Base-by-base conservation (phyloP, 2,329 filamentous ascomycete species). In the Paracoccidioides brasiliensis region DNA sequence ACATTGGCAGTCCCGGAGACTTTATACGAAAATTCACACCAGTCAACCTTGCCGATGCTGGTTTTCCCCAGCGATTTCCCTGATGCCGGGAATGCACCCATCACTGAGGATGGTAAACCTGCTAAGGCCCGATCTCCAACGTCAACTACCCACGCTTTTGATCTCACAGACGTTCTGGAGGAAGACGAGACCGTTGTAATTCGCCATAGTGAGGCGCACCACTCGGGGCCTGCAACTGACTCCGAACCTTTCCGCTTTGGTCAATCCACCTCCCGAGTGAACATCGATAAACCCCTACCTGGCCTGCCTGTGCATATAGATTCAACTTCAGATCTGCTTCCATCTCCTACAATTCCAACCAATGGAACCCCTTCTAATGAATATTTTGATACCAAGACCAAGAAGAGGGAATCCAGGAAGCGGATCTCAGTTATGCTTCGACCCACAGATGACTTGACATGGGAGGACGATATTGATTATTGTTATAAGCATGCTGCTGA, bases 381-480 rank as follows among this genome's bases (percentile, higher is more conserved):
- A 61, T 58, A 32, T 56, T 59, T 54, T 58, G 9, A 33, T 15
- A 14, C 33, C 55, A 57, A 54, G 53, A 14, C 33, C 55, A 57
- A 54, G 53, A 62, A 49, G 55, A 57, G 48, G 22, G 30, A 35
- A 22, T 32, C 8, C n/a, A 52, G 42, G 44, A 53, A 35, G 7
- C 42, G 43, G 51, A 33, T 32, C 1, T 53, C 51, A n/a, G 49
- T 49, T 3, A 43, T 40, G 9, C 38, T 41, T 12, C 28, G 55
- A 10, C 30, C 37, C 7, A 22, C 32, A n/a, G 51, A 37, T 37
- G 55, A 56, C 8, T 68, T 69, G 48, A 77, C 76, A 1, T 83
- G 80, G 80, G 80, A 83, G 61, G 79, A 80, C 42, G 79, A 81
- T 57, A 79, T 83, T 55, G 80, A 83, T 60, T 82, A 79, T 62